phyloP scores from a whole-genome alignment of 2,329 filamentous ascomycete genomes.

The Claviceps africana region DNA sequence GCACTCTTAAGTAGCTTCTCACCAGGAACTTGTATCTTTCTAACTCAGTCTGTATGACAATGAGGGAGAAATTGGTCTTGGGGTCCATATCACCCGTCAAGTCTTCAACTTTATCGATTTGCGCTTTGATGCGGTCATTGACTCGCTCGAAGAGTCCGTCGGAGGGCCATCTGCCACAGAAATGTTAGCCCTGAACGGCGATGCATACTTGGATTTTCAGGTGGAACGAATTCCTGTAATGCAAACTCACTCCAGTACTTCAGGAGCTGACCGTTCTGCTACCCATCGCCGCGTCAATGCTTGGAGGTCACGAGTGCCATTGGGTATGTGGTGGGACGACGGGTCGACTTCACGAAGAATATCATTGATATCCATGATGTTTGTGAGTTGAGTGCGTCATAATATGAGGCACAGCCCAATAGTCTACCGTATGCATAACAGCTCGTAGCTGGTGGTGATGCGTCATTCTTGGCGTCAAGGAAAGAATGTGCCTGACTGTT shows the following conservation, averaged over 20 bases:
- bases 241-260: conserved; percentile 59
- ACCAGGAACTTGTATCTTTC: conserved; percentile 89
- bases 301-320: conserved; percentile 64
- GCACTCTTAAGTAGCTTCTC: conserved; percentile 63
- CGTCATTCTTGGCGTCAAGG: too few relatives aligned
- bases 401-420: not conserved
- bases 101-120: conserved; percentile 59
- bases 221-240: not conserved
- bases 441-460: too few relatives aligned
- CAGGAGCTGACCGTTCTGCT: conserved; percentile 76
- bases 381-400: not conserved
- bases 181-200: not conserved
- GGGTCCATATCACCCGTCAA: conserved; percentile 79
- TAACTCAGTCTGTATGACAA: conserved; percentile 91
- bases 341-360: conserved; percentile 63
- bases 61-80: conserved; percentile 81
- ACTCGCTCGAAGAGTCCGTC: conserved; percentile 69
- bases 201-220: not conserved
- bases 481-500: too few relatives aligned
- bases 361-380: conserved; percentile 62
- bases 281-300: conserved; percentile 85
- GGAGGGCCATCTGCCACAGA: conserved; percentile 44
- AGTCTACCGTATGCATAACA: too few relatives aligned
- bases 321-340: conserved; percentile 36
- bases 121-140: conserved; percentile 54